Evolutionary conservation across 805 yeast genomes (phyloP), one percentile per base, ranked within the genome.

Genomic region (Yarrowia osloensis): DNA sequence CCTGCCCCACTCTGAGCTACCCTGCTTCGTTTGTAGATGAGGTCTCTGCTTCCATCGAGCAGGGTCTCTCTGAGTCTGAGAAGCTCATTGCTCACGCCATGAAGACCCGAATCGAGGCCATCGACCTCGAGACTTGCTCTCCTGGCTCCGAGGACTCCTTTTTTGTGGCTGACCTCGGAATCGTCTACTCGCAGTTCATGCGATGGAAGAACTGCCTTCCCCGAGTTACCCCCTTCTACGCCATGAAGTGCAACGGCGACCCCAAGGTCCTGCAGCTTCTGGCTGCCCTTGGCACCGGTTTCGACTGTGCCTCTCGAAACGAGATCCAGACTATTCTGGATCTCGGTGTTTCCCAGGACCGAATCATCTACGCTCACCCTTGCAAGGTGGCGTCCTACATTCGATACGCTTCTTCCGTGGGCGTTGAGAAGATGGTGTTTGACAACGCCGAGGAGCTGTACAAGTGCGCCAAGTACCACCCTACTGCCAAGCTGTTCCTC

Each of bases 201-300:
- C 79, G 85, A 46, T 94, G 98, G 98, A 74, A 75, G 31, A 62
- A 71, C 24, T 76, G 80, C 44, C 81, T 94, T 73, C 97, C 97
- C 22, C 80, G 87, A 50, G 88, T 94, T 40, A 83, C 84, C 67
- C 97, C 98, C n/a, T 88, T 84, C 74, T 94, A 93, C 77, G 99
- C 99, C 21, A 95, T 94, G 71, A 94, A 94, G 78, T 94, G 98
- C 80, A 94, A 94, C 80, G 89, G 92, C 42, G 87, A 91, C 74
- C 72, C 79, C 7, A 79, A 79, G 67, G 86, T 94, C 13, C 76
- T 94, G 70, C 74, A 78, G 59, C 76, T 82, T 31, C 81, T 94
- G 71, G 86, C 85, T 2, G 69, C 78, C 3, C 77, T 87, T 70
- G 96, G 95, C 29, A 83, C 86, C 65, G 88, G 88, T 68, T 94